Evolutionary conservation across 352 stramenopile genomes (phyloP), one percentile per base, ranked within the genome.

Genomic region (Sclerospora graminicola): DNA sequence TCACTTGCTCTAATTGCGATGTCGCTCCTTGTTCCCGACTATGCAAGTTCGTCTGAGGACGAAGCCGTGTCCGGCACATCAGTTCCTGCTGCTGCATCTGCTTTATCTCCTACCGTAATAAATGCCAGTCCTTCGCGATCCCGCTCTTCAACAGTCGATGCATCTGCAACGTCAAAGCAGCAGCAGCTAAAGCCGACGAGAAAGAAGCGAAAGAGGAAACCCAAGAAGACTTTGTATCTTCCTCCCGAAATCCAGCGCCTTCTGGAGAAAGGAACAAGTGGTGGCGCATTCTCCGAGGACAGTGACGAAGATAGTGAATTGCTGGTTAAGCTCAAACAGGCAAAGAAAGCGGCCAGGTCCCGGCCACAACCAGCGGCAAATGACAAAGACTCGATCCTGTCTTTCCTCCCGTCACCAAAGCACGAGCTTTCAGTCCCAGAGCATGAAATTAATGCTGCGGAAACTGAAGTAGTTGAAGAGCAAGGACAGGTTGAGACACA

Each of bases 341-440:
- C 57, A 45, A 68, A 72, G 35, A 63, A 63, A 14, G 50, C 50
- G 10, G 56, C 50, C 0, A 69, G 34, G 20, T 79, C 74, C 36
- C 60, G 60, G 0, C 51, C 58, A 8, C 59, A 60, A 34, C 27
- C 48, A 0, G 14, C 34, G 1, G 19, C 28, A 5, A 2, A 32
- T 0, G 43, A 49, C 8, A 36, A 52, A 34, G 15, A 57, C 14
- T 60, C 52, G 5, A 19, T 48, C 23, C 40, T 89, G 14, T 64
- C 71, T 21, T 89, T 89, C 55, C 55, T 89, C 1, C 77, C 77
- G 21, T 40, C 61, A 2, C 77, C 77, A 7, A 84, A 85, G 43
- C 57, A 82, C 29, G 44, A 63, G 20, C 19, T 78, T 0, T 45
- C 54, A 13, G 45, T 37, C 26, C n/a, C 26, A 32, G 44, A 61